Conservation (phyloP, 1,284 basidiomycete species). For the Ceratobasidium papillatum region DNA sequence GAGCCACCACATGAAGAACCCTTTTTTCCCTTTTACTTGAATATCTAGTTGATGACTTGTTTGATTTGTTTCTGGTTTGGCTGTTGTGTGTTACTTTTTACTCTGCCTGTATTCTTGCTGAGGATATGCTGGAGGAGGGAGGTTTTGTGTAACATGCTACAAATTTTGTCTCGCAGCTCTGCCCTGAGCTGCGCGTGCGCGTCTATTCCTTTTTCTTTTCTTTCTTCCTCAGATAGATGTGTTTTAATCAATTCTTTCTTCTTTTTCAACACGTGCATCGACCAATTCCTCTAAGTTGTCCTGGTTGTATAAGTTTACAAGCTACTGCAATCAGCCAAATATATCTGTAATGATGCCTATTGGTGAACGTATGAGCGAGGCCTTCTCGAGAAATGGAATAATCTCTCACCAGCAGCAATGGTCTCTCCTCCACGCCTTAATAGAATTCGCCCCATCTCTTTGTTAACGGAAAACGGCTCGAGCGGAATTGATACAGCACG, state of each 20-base stretch:
- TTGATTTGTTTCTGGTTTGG: slow-evolving; percentile 1
- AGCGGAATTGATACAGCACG: slow-evolving; percentile 74
- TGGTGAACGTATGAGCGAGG: not conserved
- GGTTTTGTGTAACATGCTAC: slow-evolving; percentile 31
- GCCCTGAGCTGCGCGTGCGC: slow-evolving; percentile 15
- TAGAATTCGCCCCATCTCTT: slow-evolving; percentile 95
- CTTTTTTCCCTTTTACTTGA: not conserved
- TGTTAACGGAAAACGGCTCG: slow-evolving; percentile 89
- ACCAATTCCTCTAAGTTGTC: slow-evolving; percentile 1
- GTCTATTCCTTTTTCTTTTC: slow-evolving; percentile 4
- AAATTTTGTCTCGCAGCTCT: slow-evolving; percentile 2
- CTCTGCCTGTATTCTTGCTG: slow-evolving; percentile 21
- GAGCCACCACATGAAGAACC: not conserved
- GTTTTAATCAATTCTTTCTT: slow-evolving; percentile 8
- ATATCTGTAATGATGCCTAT: slow-evolving; percentile 41
- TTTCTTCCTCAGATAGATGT: slow-evolving; percentile 29
- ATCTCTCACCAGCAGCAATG: slow-evolving; percentile 81
- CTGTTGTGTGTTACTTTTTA: slow-evolving; percentile 24
- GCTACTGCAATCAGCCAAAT: slow-evolving; percentile 30
- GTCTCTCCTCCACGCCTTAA: slow-evolving; percentile 92
- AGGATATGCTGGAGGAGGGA: slow-evolving; percentile 1
- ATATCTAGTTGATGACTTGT: not conserved
- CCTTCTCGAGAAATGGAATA: not conserved
- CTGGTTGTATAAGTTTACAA: not conserved
- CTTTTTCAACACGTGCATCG: slow-evolving; percentile 49